phyloP scores from a whole-genome alignment of 208 protist species.

The Trypanosoma lewisi region DNA sequence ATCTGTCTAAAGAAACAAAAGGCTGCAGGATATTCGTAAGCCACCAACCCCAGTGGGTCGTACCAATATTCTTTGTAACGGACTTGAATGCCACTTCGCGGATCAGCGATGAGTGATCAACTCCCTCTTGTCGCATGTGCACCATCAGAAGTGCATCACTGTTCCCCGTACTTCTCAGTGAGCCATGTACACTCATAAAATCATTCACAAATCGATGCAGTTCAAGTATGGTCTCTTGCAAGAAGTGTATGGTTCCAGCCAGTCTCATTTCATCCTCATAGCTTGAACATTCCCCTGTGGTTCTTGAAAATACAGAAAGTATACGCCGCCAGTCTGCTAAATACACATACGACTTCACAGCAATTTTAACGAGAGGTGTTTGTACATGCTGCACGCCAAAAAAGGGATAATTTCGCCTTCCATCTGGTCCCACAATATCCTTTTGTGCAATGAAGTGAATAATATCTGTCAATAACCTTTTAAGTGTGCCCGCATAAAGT shows the following conservation, averaged over 20 bases:
- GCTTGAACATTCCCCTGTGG: conserved; percentile 27
- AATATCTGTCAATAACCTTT: conserved; percentile 59
- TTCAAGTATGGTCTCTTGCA: conserved; percentile 67
- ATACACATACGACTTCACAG: conserved; percentile 77
- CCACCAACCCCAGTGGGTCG: conserved; percentile 91
- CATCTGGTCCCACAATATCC: conserved; percentile 68
- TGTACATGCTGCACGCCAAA: conserved; percentile 87
- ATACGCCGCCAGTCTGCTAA: conserved; percentile 64
- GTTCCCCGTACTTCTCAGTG: conserved; percentile 48
- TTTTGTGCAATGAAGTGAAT: conserved; percentile 62
- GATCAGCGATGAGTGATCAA: conserved; percentile 69
- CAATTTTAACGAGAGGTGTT: conserved; percentile 70
- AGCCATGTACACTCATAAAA: conserved; percentile 66
- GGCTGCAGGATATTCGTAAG: conserved; percentile 60
- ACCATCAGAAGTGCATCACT: conserved; percentile 42
- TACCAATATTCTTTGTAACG: conserved; percentile 80
- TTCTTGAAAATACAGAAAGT: conserved; percentile 50
- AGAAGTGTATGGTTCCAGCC: conserved; percentile 69
- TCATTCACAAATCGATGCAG: conserved; percentile 49
- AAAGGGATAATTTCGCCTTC: conserved; percentile 76
- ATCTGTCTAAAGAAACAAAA: conserved; percentile 64
- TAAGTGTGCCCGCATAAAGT: conserved; percentile 65
- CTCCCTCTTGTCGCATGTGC: conserved; percentile 74
- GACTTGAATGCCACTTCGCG: conserved; percentile 83
- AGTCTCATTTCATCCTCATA: conserved; percentile 83